phyloP scores from a whole-genome alignment of 257 asterid genomes.

The Striga asiatica region DNA sequence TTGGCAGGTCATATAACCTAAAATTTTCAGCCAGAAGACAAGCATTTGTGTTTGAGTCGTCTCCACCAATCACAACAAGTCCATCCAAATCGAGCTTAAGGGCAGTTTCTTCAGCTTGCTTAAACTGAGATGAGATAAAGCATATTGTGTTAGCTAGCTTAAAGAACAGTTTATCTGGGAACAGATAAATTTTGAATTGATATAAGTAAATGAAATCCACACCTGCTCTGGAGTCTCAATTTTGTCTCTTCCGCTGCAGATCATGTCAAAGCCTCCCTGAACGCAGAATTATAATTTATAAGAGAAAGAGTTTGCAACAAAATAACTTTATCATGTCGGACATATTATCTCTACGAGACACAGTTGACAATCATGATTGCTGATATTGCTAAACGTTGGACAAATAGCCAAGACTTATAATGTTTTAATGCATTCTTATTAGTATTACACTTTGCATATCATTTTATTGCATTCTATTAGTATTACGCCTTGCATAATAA shows the following conservation, averaged over 20 bases:
- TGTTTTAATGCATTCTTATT: background rate
- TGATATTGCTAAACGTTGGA: no score
- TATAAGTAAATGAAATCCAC: background rate
- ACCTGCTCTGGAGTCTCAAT: conserved; percentile 99
- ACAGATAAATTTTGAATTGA: no score
- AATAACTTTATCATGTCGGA: background rate
- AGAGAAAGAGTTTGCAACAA: background rate
- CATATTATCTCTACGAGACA: no score
- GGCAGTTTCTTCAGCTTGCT: no score
- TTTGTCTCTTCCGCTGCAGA: conserved; percentile 96
- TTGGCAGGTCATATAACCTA: background rate
- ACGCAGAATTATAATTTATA: background rate
- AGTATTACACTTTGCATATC: background rate
- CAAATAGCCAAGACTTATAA: no score
- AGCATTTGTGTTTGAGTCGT: conserved; percentile 97
- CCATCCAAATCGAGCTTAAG: conserved; percentile 10
- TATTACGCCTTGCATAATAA: no score
- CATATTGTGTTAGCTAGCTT: conserved; percentile 18
- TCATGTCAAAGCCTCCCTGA: conserved; percentile 99
- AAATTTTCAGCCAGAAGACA: no score
- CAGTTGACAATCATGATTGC: no score
- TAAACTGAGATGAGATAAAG: no score
- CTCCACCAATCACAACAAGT: conserved; percentile 73
- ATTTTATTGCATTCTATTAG: no score
- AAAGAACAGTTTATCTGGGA: background rate